phyloP scores from a whole-genome alignment of 768 basidiomycete species.

The Suillus americanus region DNA sequence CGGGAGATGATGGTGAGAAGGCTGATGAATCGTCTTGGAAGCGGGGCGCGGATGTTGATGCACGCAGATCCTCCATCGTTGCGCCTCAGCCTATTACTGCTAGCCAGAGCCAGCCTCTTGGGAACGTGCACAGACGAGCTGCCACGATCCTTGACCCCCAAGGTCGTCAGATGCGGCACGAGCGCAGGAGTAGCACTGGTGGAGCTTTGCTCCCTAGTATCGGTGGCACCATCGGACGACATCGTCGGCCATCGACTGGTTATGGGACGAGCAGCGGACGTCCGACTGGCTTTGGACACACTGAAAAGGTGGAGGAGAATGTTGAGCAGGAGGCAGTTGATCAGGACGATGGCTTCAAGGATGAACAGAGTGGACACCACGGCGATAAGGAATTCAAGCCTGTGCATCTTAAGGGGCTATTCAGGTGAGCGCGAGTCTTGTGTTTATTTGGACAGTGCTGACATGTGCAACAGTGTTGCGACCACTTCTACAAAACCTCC shows the following conservation, averaged over 20 bases:
- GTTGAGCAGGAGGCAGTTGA: constrained; percentile 40
- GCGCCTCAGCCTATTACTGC: constrained; percentile 34
- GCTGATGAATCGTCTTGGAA: constrained; percentile 14
- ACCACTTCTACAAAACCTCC: constrained; percentile 94
- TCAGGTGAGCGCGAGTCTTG: constrained; percentile 58
- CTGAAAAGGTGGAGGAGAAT: constrained; percentile 47
- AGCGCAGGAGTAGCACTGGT: constrained; percentile 76
- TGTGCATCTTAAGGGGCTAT: constrained; percentile 92
- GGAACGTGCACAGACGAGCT: constrained; percentile 65
- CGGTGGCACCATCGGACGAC: constrained; percentile 63
- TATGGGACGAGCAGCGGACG: constrained; percentile 37
- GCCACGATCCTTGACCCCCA: constrained; percentile 76
- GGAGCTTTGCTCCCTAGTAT: constrained; percentile 49
- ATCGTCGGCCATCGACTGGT: constrained; percentile 72
- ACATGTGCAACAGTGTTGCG: constrained; percentile 60
- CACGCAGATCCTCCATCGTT: constrained; percentile 20
- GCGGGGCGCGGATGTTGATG: constrained; percentile 20
- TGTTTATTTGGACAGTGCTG: constrained; percentile 4
- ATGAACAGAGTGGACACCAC: constrained; percentile 49
- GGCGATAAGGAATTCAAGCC: constrained; percentile 85
- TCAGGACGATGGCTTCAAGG: constrained; percentile 45
- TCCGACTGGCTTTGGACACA: constrained; percentile 44
- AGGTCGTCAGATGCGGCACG: constrained; percentile 61
- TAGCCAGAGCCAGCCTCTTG: constrained; percentile 58
- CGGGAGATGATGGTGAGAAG: constrained; percentile 38